Evolutionary conservation across 163 green algal genomes (phyloP).

Genomic region (Scenedesmus sp.): DNA sequence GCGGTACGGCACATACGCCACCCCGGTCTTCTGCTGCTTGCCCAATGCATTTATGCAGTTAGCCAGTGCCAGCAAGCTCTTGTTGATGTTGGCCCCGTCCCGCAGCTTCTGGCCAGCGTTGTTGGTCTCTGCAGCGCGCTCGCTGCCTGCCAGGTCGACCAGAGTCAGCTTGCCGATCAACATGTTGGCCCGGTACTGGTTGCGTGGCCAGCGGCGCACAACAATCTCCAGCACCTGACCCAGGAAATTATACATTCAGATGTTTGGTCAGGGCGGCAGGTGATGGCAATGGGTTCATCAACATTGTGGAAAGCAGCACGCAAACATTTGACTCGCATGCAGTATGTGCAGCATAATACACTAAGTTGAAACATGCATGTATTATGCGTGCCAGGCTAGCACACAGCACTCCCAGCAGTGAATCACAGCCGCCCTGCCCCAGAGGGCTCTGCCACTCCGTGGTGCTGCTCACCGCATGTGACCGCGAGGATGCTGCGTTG

Average conservation of each 20-base stretch:
- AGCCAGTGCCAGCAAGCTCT: constrained; percentile 82
- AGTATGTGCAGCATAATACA: too few relatives aligned
- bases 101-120: constrained; percentile 88
- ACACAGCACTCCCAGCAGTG: too few relatives aligned
- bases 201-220: constrained; percentile 66
- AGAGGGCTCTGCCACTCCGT: background rate
- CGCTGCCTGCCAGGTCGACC: constrained; percentile 88
- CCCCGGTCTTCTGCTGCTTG: constrained; percentile 75
- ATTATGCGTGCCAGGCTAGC: background rate
- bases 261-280: background rate
- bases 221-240: constrained; percentile 79
- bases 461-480: constrained; percentile 73
- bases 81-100: constrained; percentile 94
- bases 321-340: too few relatives aligned
- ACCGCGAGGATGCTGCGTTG: constrained; percentile 80
- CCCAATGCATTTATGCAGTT: constrained; percentile 95
- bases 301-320: too few relatives aligned
- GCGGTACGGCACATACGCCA: constrained; percentile 84
- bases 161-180: constrained; percentile 83
- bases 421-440: too few relatives aligned
- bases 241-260: background rate
- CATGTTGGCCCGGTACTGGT: constrained; percentile 70
- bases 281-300: background rate
- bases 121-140: constrained; percentile 84
- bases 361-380: background rate